Base-by-base conservation (phyloP, 768 basidiomycete genomes). In the Collybia sordida region DNA sequence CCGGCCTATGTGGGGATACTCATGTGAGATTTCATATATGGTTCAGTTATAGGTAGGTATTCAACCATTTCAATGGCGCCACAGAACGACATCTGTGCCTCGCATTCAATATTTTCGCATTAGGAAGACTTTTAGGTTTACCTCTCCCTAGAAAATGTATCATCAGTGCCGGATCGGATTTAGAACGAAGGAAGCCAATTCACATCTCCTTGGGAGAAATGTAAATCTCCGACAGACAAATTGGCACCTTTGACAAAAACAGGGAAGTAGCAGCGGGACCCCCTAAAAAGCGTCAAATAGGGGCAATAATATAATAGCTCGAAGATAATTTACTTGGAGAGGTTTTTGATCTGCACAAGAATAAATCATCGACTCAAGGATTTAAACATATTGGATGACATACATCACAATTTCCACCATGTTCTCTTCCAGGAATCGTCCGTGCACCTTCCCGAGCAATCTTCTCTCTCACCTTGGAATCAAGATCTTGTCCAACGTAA, bases 131-230 rank as follows among this genome's bases (percentile, higher is more conserved):
- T 41, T 18, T 18, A 17, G 9, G 47, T 49, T 6, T 70, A 83
- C 82, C 69, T 85, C 83, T 50, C 83, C 83, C 83, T 84, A 45
- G 4, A 11, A 45, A 54, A 21, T 34, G 6, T 51, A 48, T 56
- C n/a, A n/a, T 54, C 24, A 58, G 40, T 34, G 39, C 21, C 4
- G 40, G 8, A 15, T 2, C 6, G 12, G 43, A 14, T 14, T 46
- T 1, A 9, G 35, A 14, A 45, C 12, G 1, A 15, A 31, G 24
- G 28, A 17, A 6, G 25, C 21, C 2, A 5, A 51, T 69, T 55
- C 46, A 72, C 85, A 70, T 90, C 88, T 18, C 86, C 88, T 62
- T 90, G 86, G 14, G 85, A 87, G 65, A 89, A 90, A 59, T 91
- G 88, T 21, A 89, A 69, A 61, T 90, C 88, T 1, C 88, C 88